Evolutionary conservation across 2,329 filamentous ascomycete species (phyloP), one percentile per base, ranked within the genome.

Genomic region (Botryotinia convoluta): DNA sequence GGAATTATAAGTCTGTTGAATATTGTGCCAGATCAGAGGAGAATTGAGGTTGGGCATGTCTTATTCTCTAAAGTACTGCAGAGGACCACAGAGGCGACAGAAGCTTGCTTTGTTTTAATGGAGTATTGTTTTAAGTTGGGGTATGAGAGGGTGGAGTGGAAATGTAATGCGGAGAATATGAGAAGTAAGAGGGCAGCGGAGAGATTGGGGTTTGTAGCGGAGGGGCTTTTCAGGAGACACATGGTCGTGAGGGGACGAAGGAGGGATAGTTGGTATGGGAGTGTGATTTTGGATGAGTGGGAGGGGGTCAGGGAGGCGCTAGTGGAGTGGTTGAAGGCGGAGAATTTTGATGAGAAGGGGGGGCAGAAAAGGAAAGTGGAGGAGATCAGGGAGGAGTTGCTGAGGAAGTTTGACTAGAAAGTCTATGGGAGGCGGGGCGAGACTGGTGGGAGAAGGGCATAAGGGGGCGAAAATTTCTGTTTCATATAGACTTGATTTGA

Each of bases 131-230:
- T 91, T 76, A 85, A 87, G 3, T 78, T 91, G 35, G 84, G 86
- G 0, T 90, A 88, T 78, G 80, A 85, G 5, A 83, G 90, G 12
- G 85, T 90, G 6, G 89, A 91, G 79, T 92, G 90, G 89, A 92
- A 91, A 77, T 89, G 87, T 71, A 85, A 91, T 78, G 76, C 83
- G 26, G 81, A 89, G 18, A 92, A 92, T 77, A 82, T 77, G 51
- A 82, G 85, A 0, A 90, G 87, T 62, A 81, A 84, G 22, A 81
- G 84, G 6, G 89, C 90, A 0, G 90, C 90, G 0, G 73, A 81
- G 76, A 82, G 90, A 3, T 79, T 90, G 14, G 90, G 90, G 0
- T 92, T 91, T 76, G 79, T 79, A 0, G 88, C 82, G 76, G 90
- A 92, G 79, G 90, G 90, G 0, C 77, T 85, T 0, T 91, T 91